Evolutionary conservation across 208 protist genomes (phyloP), one percentile per base, ranked within the genome.

Genomic region (Eutreptiella sp.): DNA sequence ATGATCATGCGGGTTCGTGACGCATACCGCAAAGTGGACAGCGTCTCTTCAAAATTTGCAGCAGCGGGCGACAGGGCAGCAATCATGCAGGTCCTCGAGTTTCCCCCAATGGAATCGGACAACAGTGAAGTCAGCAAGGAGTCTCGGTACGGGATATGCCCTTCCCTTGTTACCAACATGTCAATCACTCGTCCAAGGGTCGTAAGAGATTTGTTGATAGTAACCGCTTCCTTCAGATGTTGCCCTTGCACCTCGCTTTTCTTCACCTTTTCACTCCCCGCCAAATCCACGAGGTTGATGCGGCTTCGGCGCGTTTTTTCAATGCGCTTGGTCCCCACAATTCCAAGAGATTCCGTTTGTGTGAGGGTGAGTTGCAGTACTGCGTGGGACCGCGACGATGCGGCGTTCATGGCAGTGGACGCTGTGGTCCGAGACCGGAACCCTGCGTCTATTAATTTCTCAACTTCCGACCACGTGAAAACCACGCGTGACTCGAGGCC

Each of bases 311-410:
- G 58, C 24, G 79, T 50, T 45, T 52, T 69, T 0, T 68, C 54
- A 5, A 79, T 70, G 23, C 70, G 63, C 27, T 73, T 75, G 19
- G 46, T 65, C 9, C 93, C 84, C n/a, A 89, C 79, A 9, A 93
- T 81, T n/a, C 72, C 79, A 1, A 77, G 59, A 26, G 52, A 53
- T 32, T 75, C 73, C 1, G 66, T 75, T 34, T 83, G 83, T 7
- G 81, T 84, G 19, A 90, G 47, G 35, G 73, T 73, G 19, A 98
- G 58, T 62, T 88, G 70, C 48, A 97, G 96, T 41, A 97, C 95
- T 31, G 88, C 88, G 75, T 98, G 94, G 0, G 93, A 95, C 24
- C 92, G 75, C 45, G 77, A 89, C 19, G 79, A 89, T 27, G 68
- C 75, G 0, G 82, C 80, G 69, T 97, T 96, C 76, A 92, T 90